Percentiles rank a stretch among this genome's conserved stretches.
phyloP scores from a whole-genome alignment of 768 basidiomycete genomes.

The Vishniacozyma victoriae region DNA sequence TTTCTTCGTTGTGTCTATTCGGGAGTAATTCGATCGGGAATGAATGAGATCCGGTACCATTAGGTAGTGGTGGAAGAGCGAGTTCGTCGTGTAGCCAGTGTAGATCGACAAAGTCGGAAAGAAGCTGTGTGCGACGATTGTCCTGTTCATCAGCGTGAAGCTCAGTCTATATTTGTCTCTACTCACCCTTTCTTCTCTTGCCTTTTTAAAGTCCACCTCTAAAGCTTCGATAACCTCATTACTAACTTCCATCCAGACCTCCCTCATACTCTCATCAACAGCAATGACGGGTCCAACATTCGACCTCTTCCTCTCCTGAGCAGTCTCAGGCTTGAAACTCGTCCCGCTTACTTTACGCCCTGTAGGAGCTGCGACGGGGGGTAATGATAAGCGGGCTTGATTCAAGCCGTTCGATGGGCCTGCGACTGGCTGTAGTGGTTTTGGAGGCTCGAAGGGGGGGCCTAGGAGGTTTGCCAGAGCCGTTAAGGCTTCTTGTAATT shows the following conservation, averaged over 20 bases:
- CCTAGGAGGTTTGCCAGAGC: conserved; percentile 70
- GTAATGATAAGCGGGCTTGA: background rate
- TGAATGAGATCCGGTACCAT: conserved; percentile 21
- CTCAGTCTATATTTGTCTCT: background rate
- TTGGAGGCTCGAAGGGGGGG: conserved; percentile 56
- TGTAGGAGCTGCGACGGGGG: background rate
- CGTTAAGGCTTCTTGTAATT: conserved; percentile 49
- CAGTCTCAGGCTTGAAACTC: conserved; percentile 10
- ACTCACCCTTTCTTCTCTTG: conserved; percentile 27
- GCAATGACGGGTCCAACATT: background rate
- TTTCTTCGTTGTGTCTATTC: conserved; percentile 12
- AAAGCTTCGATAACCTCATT: conserved; percentile 18
- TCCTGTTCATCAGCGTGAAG: conserved; percentile 11
- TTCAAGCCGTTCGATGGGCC: conserved; percentile 4
- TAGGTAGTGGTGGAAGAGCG: conserved; percentile 25
- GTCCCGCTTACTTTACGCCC: background rate
- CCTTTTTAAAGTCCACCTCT: conserved; percentile 16
- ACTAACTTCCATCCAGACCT: conserved; percentile 27
- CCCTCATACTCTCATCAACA: background rate
- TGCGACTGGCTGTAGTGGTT: conserved; percentile 37
- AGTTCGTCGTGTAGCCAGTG: conserved; percentile 31
- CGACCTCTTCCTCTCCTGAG: conserved; percentile 1
- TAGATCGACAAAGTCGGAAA: conserved; percentile 31
- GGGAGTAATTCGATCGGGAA: conserved; percentile 32
- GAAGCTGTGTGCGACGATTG: conserved; percentile 22